Evolutionary conservation across 225 moss, liverwort and hornwort genomes (phyloP), one percentile per base, ranked within the genome.

Genomic region (Thuidium tamariscinum): DNA sequence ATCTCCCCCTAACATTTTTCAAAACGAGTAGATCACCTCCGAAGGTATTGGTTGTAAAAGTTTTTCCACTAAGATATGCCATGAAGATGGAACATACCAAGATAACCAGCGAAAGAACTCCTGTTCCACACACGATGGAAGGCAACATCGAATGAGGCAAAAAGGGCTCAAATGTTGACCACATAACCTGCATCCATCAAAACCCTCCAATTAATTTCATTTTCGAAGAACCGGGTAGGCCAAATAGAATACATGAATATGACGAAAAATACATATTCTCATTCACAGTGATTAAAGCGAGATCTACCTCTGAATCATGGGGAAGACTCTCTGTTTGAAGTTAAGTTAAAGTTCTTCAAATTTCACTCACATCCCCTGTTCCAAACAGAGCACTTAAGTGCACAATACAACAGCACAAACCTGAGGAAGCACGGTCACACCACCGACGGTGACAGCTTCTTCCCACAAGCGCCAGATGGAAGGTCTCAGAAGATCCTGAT

Each of bases 141-240:
- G 98, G 96, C 65, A 95, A 30, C 74, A 89, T 87, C 44, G 95
- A 93, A 73, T 92, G 93, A 41, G 95, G 95, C 70, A 95, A 72
- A 36, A 85, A 80, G 9, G 93, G 92, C 88, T 95, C 94, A 82
- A 95, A 94, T 32, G 96, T 98, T 18, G 98, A 94, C 96, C 96
- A 95, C 95, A 96, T 96, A 36, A 96, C 95, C 96, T 96, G 94
- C 91, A 89, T 41, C 37, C 41, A 82, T 49, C 57, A 9, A 42
- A 55, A 65, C 78, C 5, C 11, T 34, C 36, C 10, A 8, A 16
- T 65, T 51, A 49, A 18, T 17, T 64, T 81, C 62, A 63, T 64
- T 49, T 81, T 49, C n/a, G 74, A 51, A 39, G 25, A 74, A n/a
- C 13, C 4, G 5, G 10, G 34, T 11, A 60, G 46, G 41, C 26